These are phyloP conservation scores for Backusella circina DNA, from an alignment of 192 early-diverging fungal species.

Conservation along the genomic window DNA sequence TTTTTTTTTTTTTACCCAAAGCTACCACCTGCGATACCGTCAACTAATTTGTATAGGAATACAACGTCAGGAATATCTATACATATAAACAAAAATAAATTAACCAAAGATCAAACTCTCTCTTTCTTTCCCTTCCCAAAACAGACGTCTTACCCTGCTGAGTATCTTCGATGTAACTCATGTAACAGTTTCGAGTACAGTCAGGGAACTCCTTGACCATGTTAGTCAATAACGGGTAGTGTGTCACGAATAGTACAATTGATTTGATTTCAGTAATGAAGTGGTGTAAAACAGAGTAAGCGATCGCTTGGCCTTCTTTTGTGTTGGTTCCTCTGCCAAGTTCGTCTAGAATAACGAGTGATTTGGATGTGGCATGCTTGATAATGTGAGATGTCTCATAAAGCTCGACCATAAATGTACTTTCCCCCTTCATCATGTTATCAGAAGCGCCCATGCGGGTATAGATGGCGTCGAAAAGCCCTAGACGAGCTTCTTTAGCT, in stretches of 20 bases:
- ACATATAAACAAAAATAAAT: neutral
- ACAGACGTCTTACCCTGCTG: conserved; percentile 3
- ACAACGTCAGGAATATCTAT: conserved; percentile 38
- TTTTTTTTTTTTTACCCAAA: conserved; percentile 52
- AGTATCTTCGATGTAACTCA: conserved; percentile 49
- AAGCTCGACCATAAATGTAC: conserved; percentile 81
- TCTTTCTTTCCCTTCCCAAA: neutral
- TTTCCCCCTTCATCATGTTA: conserved; percentile 60
- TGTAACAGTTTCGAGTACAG: conserved; percentile 38
- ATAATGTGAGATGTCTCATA: conserved; percentile 71
- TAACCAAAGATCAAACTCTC: conserved; percentile 3
- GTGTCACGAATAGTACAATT: conserved; percentile 74
- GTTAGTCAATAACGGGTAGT: conserved; percentile 68
- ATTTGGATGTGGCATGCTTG: conserved; percentile 53
- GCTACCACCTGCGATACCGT: conserved; percentile 58
- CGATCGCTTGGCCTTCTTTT: conserved; percentile 69
- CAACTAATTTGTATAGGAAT: conserved; percentile 67
- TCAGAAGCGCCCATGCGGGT: conserved; percentile 75
- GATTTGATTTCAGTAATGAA: conserved; percentile 46
- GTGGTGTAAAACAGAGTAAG: conserved; percentile 58
- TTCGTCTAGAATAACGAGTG: conserved; percentile 78
- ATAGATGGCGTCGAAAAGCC: conserved; percentile 68
- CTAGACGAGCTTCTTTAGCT: conserved; percentile 55
- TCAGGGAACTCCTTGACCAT: conserved; percentile 34
- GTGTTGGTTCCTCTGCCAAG: conserved; percentile 79